Evolutionary conservation across 139 green algal genomes (phyloP).

Genomic region (Monoraphidium neglectum): DNA sequence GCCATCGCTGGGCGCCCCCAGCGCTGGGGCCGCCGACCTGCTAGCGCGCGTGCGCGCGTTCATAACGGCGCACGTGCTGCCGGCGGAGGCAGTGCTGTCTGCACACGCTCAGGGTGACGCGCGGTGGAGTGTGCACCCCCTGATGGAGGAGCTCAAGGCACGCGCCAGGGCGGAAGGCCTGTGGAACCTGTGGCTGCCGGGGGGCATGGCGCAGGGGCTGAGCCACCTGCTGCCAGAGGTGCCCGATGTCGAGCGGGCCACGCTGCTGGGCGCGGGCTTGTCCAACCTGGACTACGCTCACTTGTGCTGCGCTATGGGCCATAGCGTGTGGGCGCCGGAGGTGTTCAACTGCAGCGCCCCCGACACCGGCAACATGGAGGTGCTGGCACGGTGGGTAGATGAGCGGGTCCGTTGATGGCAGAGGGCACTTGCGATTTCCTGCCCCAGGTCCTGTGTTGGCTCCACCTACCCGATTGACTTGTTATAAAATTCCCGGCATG

Average conservation of each 20-base stretch:
- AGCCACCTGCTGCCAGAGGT: constrained; percentile 21
- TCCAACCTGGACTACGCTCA: constrained; percentile 94
- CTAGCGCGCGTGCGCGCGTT: constrained; percentile 65
- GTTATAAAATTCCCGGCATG: no score
- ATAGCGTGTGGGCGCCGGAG: constrained; percentile 83
- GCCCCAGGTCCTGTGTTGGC: no score
- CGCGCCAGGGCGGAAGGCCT: constrained; percentile 73
- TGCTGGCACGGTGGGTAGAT: constrained; percentile 59
- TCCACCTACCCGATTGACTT: no score
- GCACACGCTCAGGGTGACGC: constrained; percentile 32
- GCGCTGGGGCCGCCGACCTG: constrained; percentile 43
- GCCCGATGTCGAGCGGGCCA: constrained; percentile 11
- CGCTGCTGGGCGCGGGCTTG: constrained; percentile 79
- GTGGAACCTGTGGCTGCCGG: constrained; percentile 98
- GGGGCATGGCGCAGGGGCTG: constrained; percentile 24
- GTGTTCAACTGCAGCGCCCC: constrained; percentile 98
- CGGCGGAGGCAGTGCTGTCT: constrained; percentile 63
- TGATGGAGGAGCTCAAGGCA: constrained; percentile 86
- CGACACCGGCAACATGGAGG: constrained; percentile 99
- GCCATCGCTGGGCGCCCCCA: constrained; percentile 10
- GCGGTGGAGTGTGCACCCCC: constrained; percentile 80
- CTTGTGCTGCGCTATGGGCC: constrained; percentile 81
- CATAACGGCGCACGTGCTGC: constrained; percentile 79
- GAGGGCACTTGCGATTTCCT: no score
- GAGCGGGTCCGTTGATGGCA: no score